Base-by-base conservation (phyloP, 208 protist genomes). In the Acanthamoeba triangularis region DNA sequence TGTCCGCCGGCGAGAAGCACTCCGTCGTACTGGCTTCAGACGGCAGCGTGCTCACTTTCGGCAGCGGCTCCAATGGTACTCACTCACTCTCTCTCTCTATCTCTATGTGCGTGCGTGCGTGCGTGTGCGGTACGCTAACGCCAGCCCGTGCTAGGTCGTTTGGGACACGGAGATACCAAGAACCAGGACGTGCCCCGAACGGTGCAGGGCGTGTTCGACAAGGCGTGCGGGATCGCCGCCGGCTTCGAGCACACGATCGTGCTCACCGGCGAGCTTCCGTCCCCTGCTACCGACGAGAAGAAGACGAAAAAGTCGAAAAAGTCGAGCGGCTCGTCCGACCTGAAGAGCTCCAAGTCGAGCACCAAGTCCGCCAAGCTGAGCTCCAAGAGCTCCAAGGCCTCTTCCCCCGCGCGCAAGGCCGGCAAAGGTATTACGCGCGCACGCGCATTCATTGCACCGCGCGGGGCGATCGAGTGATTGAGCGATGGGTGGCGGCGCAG, bases 121-220 rank as follows among this genome's bases (percentile, higher is more conserved):
- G 56, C 56, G 14, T 8, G 23, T 28, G 23, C 23, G 20, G 20
- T 61, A 5, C 23, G 56, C 14, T 28, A 63, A 63, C 14, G 14
- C 14, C 14, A 63, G 25, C 7, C 14, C 14, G 28, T 3, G 20
- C 8, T 25, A 85, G 78, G 78, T 33, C 78, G 78, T 3, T 41
- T 85, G 23, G 78, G 78, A 10, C 78, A 59, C 47, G 78, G 78
- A 35, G 78, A 85, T 44, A 61, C 41, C 47, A 85, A 85, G 47
- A 85, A 33, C 47, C 78, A 85, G 47, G 78, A 85, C 28, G 78
- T 56, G 30, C 78, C 78, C 7, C 78, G 78, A 10, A n/a, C 78
- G n/a, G 78, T 85, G 47, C 78, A 85, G 78, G 78, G 78, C 35
- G 56, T 85, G 41, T 85, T 41, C n/a, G 78, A 85, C 44, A 85